Percentiles rank a stretch among this genome's conserved stretches.
These are phyloP conservation scores for Ceratobasidium theobromae DNA, from an alignment of 1,284 basidiomycete species.

Conservation along the genomic window DNA sequence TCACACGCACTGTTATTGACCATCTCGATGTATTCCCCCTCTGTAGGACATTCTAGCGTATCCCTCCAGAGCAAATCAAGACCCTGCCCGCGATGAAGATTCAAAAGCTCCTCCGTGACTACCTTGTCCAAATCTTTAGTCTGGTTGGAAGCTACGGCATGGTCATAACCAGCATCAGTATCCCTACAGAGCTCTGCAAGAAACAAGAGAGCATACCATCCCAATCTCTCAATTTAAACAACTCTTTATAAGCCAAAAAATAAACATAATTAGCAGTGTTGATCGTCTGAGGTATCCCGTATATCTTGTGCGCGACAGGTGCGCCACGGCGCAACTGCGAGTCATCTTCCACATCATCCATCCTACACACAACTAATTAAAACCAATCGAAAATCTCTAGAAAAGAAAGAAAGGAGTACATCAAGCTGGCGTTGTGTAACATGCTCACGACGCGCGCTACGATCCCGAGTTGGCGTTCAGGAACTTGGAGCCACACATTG, in stretches of 20 bases:
- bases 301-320: constrained; percentile 93
- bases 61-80: constrained; percentile 96
- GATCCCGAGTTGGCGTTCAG: constrained; percentile 64
- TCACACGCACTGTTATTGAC: constrained; percentile 84
- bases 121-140: constrained; percentile 36
- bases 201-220: not conserved
- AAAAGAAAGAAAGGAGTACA: constrained; percentile 56
- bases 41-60: constrained; percentile 86
- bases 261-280: constrained; percentile 98
- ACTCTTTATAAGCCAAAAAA: constrained; percentile 82
- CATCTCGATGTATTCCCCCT: constrained; percentile 95
- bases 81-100: constrained; percentile 93
- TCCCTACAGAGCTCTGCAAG: not conserved
- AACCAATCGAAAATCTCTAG: not conserved
- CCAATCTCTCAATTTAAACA: constrained; percentile 59
- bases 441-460: constrained; percentile 86
- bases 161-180: not conserved
- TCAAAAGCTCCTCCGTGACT: constrained; percentile 74
- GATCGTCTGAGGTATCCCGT: constrained; percentile 94
- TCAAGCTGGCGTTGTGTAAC: constrained; percentile 91
- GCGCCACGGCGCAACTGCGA: constrained; percentile 85
- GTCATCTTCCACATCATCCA: constrained; percentile 98
- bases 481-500: constrained; percentile 89
- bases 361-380: constrained; percentile 49
- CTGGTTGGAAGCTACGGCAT: constrained; percentile 16